Conservation (phyloP, 2,329 filamentous ascomycete species). For the Dryadomyces quercivorus region DNA sequence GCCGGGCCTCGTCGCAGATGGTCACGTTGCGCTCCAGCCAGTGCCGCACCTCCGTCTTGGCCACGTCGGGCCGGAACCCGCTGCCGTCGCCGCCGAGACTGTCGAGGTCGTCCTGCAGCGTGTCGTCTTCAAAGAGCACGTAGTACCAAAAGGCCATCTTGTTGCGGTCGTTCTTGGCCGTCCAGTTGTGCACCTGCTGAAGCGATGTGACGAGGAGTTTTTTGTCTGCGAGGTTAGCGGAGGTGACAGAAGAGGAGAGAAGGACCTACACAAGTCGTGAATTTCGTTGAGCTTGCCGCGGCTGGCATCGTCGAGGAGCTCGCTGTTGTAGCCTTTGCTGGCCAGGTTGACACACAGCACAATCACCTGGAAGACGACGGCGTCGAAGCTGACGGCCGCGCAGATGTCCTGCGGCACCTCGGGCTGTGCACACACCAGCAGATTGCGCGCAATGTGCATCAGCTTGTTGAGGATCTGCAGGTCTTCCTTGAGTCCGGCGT, state of each 20-base stretch:
- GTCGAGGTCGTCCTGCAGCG: slow-evolving; percentile 36
- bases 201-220: slow-evolving; percentile 53
- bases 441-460: slow-evolving; percentile 53
- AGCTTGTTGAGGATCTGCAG: slow-evolving; percentile 52
- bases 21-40: slow-evolving; percentile 50
- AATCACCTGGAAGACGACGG: slow-evolving; percentile 54
- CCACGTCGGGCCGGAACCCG: slow-evolving; percentile 41
- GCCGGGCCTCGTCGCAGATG: slow-evolving; percentile 43
- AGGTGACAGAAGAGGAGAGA: not conserved
- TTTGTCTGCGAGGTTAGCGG: slow-evolving; percentile 36
- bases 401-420: slow-evolving; percentile 55
- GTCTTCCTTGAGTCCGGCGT: slow-evolving; percentile 47
- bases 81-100: slow-evolving; percentile 35
- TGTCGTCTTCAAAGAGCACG: slow-evolving; percentile 49
- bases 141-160: slow-evolving; percentile 61
- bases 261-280: slow-evolving; percentile 46
- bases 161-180: slow-evolving; percentile 55
- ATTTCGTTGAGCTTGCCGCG: slow-evolving; percentile 48
- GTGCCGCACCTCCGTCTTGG: slow-evolving; percentile 48
- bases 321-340: slow-evolving; percentile 54
- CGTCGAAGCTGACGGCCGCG: slow-evolving; percentile 50
- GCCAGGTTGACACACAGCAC: slow-evolving; percentile 55
- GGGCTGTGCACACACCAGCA: slow-evolving; percentile 51
- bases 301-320: slow-evolving; percentile 46
- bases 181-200: slow-evolving; percentile 59